Evolutionary conservation across 176 grass and related monocot genomes (phyloP), one percentile per base, ranked within the genome.

Genomic region (Saccharum officinarum): DNA sequence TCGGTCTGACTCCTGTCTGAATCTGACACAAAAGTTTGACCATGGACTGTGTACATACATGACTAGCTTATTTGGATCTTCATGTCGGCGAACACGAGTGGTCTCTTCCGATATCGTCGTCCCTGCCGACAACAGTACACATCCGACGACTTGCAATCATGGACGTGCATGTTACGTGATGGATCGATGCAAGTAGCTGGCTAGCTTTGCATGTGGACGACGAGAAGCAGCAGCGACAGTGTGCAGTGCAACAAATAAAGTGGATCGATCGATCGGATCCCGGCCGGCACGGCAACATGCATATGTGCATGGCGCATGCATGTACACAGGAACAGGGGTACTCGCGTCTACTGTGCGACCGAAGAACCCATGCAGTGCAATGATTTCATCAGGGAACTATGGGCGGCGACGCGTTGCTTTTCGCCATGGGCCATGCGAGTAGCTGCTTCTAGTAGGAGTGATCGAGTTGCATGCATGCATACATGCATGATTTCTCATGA

Each of bases 71-170:
- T 52, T 75, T 75, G 46, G 73, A 76, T 3, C 28, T 55, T 55
- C 7, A 20, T 55, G 73, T 76, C 73, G 73, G 73, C 73, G 52
- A 74, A 3, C 69, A 45, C 42, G 68, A 49, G 46, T 49, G 46
- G 14, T 17, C 47, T 52, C 4, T 50, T 16, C 14, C 46, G 14
- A 52, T 18, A 18, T 20, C 17, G 14, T 9, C 13, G 28, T 4
- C 16, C 4, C 16, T 54, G 73, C 16, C 20, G 16, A 36, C 54
- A 18, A 55, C 47, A 75, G 72, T 75, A 59, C 54, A 23, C 22
- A 4, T 25, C 22, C 69, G 40, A 45, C 72, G 72, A 52, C 50
- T 6, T 54, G 26, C 72, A 54, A 75, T 75, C 72, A 75, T 75
- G 46, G 12, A 18, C 8, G 4, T 20, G 72, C 71, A 74, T 74